Percentiles rank a stretch among this genome's conserved stretches.
Conservation (phyloP, 768 basidiomycete species). For the Lepiota brunneoincarnata region DNA sequence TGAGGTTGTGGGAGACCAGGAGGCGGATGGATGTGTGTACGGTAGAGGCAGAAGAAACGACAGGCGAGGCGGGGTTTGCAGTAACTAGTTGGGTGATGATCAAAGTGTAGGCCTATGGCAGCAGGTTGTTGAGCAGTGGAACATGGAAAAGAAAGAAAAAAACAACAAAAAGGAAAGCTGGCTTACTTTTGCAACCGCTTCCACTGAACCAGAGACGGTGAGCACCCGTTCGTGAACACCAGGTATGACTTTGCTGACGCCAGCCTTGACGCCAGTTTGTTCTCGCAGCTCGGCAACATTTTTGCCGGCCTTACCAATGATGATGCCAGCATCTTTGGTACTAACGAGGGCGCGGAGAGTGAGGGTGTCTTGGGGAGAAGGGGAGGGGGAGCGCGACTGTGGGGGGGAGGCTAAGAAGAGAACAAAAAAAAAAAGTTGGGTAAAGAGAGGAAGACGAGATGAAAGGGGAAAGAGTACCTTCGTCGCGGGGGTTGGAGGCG, state of each 20-base stretch:
- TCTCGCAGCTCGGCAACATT: constrained; percentile 97
- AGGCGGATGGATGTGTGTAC: constrained; percentile 91
- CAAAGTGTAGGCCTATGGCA: constrained; percentile 83
- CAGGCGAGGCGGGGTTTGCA: constrained; percentile 72
- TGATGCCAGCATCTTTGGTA: constrained; percentile 96
- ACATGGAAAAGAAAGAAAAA: constrained; percentile 12
- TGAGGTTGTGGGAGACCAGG: constrained; percentile 97
- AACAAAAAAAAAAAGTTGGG: constrained; percentile 18
- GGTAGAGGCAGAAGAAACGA: constrained; percentile 65
- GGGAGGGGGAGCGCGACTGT: constrained; percentile 74
- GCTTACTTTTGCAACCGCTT: constrained; percentile 86
- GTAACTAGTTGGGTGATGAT: constrained; percentile 90
- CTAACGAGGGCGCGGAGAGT: constrained; percentile 94
- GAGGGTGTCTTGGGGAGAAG: constrained; percentile 67
- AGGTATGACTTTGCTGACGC: constrained; percentile 97
- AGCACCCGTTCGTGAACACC: constrained; percentile 98
- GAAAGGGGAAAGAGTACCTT: constrained; percentile 37
- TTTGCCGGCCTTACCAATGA: constrained; percentile 95
- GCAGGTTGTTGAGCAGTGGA: constrained; percentile 13
- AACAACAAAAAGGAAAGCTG: constrained; percentile 5
- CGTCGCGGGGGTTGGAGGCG: constrained; percentile 50
- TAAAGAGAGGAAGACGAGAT: constrained; percentile 13
- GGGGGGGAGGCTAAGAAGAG: constrained; percentile 51
- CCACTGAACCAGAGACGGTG: constrained; percentile 88
- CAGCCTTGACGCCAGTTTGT: constrained; percentile 95